A percentile compares a stretch with the other conserved stretches of the same genome.
phyloP scores from a whole-genome alignment of 108 stramenopile species.

The Skeletonema grethae region DNA sequence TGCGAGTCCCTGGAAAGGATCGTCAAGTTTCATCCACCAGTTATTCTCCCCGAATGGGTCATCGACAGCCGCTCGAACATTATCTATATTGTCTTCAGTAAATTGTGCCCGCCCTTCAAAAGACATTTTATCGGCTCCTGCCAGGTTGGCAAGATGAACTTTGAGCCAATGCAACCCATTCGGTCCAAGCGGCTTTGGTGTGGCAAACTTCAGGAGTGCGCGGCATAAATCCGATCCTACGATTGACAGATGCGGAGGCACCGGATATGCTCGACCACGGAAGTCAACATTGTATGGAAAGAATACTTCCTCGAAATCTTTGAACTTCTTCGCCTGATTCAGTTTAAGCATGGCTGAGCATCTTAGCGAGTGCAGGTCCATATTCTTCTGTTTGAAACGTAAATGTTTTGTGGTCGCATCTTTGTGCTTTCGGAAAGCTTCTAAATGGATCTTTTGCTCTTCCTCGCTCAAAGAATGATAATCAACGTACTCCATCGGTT shows the following conservation, averaged over 20 bases:
- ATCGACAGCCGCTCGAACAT: conserved; percentile 75
- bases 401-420: conserved; percentile 58
- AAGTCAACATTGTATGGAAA: conserved; percentile 99
- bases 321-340: conserved; percentile 84
- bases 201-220: conserved; percentile 91
- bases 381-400: conserved; percentile 73
- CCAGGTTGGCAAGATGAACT: conserved; percentile 97
- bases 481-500: conserved; percentile 45
- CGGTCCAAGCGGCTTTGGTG: conserved; percentile 88
- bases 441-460: conserved; percentile 31
- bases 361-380: conserved; percentile 83
- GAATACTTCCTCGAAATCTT: conserved; percentile 88
- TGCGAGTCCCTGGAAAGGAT: conserved; percentile 98
- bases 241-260: conserved; percentile 98
- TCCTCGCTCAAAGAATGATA: conserved; percentile 27
- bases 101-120: conserved; percentile 94
- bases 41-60: conserved; percentile 84
- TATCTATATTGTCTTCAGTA: conserved; percentile 87
- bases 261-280: conserved; percentile 96
- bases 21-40: conserved; percentile 97
- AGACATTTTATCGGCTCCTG: conserved; percentile 89
- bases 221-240: conserved; percentile 97
- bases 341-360: conserved; percentile 90
- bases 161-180: conserved; percentile 95
- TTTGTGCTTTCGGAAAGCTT: conserved; percentile 54